Percentiles rank a stretch among this genome's conserved stretches.
Evolutionary conservation across 441 rosid species (phyloP).

Genomic region (Adansonia grandidieri): DNA sequence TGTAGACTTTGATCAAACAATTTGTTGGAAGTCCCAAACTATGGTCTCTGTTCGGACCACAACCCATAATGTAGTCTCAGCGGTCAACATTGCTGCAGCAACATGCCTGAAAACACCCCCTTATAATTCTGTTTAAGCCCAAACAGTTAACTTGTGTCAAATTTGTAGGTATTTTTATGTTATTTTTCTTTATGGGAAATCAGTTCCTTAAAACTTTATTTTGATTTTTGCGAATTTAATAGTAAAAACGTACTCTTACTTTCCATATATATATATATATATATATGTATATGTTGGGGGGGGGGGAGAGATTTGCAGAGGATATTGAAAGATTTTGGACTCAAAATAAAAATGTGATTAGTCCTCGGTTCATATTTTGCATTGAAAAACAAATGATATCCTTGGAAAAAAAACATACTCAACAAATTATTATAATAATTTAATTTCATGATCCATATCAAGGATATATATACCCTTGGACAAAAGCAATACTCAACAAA

Average conservation of each 20-base stretch:
- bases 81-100: too few relatives aligned
- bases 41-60: neutral
- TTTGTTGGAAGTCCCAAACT: neutral
- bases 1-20: neutral
- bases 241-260: neutral
- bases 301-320: neutral
- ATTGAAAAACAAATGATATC: neutral
- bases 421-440: too few relatives aligned
- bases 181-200: too few relatives aligned
- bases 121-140: too few relatives aligned
- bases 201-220: too few relatives aligned
- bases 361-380: too few relatives aligned
- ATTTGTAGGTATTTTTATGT: too few relatives aligned
- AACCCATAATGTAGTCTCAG: too few relatives aligned
- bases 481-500: neutral
- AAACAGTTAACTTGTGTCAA: too few relatives aligned
- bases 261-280: neutral
- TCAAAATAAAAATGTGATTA: neutral
- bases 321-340: neutral
- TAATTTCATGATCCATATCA: too few relatives aligned
- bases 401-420: too few relatives aligned
- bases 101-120: too few relatives aligned
- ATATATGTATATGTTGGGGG: neutral
- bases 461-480: neutral
- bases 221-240: neutral